Conservation (phyloP, 306 rosid species). For the Medicago ruthenica region DNA sequence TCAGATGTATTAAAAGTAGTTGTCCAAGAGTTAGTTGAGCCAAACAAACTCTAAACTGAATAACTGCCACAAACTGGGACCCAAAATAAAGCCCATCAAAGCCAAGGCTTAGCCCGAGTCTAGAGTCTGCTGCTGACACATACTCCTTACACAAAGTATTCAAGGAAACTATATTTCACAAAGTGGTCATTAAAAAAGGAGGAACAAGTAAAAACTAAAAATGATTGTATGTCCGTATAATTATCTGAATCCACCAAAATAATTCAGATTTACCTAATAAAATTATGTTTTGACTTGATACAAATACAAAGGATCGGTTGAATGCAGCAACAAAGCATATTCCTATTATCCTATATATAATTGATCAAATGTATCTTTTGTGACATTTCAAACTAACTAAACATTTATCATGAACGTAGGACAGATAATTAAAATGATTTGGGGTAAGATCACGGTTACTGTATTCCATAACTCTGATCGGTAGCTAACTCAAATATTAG, state of each 20-base stretch:
- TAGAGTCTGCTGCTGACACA: neutral
- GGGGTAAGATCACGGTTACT: conserved; percentile 3
- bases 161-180: conserved; percentile 4
- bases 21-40: neutral
- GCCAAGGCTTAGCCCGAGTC: neutral
- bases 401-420: conserved; percentile 10
- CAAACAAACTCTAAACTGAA: conserved; percentile 8
- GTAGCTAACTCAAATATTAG: neutral
- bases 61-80: neutral
- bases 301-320: conserved; percentile 18
- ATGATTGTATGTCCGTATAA: neutral
- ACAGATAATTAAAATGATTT: conserved; percentile 18
- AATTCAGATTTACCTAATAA: conserved; percentile 20
- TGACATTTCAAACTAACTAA: conserved; percentile 22
- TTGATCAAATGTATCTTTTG: conserved; percentile 26
- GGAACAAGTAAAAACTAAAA: conserved; percentile 13
- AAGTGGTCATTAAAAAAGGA: conserved; percentile 30
- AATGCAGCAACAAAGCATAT: conserved; percentile 22
- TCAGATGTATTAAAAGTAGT: neutral
- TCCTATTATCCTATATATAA: conserved; percentile 22
- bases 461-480: neutral
- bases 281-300: conserved; percentile 13
- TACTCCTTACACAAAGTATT: neutral
- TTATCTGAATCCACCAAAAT: conserved; percentile 4
- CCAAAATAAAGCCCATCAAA: neutral